Base-by-base conservation (phyloP, 2,329 filamentous ascomycete species). In the Aspergillus floridensis region DNA sequence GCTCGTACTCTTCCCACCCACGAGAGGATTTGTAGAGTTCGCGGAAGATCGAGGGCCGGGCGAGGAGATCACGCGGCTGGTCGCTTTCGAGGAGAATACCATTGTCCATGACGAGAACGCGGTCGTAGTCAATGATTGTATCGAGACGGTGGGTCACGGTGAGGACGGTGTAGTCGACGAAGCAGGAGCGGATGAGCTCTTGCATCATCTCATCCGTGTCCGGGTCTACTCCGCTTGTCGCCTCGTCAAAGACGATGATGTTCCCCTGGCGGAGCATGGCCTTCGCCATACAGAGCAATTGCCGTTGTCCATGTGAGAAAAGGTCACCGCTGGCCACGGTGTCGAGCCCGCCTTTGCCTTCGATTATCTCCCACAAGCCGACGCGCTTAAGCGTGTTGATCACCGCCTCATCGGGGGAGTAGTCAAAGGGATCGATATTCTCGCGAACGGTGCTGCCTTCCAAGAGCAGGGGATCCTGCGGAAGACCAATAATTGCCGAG, bases 341-440 rank as follows among this genome's bases (percentile, higher is more conserved):
- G 31, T 54, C 52, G 16, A 54, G 44, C 26, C 53, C 46, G 3
- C 26, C 49, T 19, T 38, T 35, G 1, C 41, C 29, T 8, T 50
- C 48, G 12, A 61, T 49, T n/a, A 61, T 47, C n/a, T 57, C 50
- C 21, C 54, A 55, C 11, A 50, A 19, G 7, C 57, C 47, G 57
- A 59, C 50, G 16, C 57, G 31, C n/a, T 54, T 41, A 8, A 61
- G 24, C 16, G 59, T 56, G 10, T 53, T 22, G 38, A 10, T 54
- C 14, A 54, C 22, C n/a, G 11, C 41, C 2, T 54, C 41, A 5
- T 54, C 41, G 1, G 41, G 14, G 11, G 41, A 41, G 5, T 47
- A 31, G 1, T 29, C 41, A 14, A 54, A 41, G 11, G 52, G 52
- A n/a, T 54, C 52, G 8, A 54, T 24, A 26, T 54, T 54, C 5